phyloP scores from a whole-genome alignment of 768 basidiomycete species.

The Xerocomellus dryophilus region DNA sequence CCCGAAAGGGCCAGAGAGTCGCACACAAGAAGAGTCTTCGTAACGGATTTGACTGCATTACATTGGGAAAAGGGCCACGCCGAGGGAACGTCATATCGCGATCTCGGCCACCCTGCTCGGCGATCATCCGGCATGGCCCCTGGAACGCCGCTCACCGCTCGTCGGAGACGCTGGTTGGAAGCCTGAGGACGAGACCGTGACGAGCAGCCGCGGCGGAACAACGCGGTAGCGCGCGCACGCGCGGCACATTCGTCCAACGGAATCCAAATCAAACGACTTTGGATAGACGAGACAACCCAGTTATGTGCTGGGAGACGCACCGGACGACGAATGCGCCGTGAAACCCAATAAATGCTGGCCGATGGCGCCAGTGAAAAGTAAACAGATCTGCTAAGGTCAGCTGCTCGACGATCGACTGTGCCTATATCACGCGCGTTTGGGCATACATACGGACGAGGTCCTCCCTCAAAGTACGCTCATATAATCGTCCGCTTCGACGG shows the following conservation, averaged over 20 bases:
- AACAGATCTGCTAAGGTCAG: neutral
- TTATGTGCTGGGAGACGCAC: slow-evolving; percentile 5
- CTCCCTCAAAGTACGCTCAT: slow-evolving; percentile 4
- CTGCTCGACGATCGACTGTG: slow-evolving; percentile 8
- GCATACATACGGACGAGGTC: neutral
- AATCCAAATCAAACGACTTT: too few relatives aligned
- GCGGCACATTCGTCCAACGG: too few relatives aligned
- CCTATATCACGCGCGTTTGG: too few relatives aligned
- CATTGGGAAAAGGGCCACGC: too few relatives aligned
- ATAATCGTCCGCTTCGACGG: neutral
- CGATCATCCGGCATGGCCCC: slow-evolving; percentile 7
- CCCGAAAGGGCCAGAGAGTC: too few relatives aligned
- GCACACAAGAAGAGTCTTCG: too few relatives aligned
- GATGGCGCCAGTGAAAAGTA: neutral
- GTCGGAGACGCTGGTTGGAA: neutral
- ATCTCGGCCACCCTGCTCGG: slow-evolving; percentile 15
- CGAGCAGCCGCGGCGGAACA: neutral
- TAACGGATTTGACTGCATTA: too few relatives aligned
- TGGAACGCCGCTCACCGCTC: neutral
- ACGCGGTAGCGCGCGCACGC: too few relatives aligned
- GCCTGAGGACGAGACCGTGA: neutral
- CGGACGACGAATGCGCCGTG: neutral
- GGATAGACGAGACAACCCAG: too few relatives aligned
- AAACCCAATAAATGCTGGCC: neutral
- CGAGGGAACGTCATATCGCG: slow-evolving; percentile 7